Percentiles rank a stretch among this genome's conserved stretches.
These are phyloP conservation scores for Adansonia digitata DNA, from an alignment of 345 rosid genomes.

Conservation along the genomic window DNA sequence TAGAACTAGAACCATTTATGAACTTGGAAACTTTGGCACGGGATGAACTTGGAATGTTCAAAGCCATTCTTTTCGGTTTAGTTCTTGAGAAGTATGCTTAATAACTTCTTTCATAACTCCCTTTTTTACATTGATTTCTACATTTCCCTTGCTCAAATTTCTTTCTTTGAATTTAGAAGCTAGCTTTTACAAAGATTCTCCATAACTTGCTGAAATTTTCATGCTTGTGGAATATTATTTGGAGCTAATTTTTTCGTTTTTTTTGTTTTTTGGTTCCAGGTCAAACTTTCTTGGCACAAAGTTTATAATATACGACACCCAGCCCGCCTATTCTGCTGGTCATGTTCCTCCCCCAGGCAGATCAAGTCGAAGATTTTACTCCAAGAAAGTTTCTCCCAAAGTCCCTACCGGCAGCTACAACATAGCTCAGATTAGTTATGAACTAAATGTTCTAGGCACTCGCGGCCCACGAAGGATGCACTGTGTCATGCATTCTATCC, in stretches of 20 bases:
- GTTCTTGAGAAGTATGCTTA: background rate
- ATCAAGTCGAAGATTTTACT: constrained; percentile 52
- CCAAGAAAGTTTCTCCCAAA: constrained; percentile 59
- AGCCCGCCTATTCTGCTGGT: constrained; percentile 32
- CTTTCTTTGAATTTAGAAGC: background rate
- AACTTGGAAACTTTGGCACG: background rate
- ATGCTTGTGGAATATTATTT: background rate
- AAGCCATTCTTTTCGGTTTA: background rate
- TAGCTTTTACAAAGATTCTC: background rate
- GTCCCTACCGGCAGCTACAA: constrained; percentile 55
- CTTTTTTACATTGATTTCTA: background rate
- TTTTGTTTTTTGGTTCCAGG: constrained; percentile 30
- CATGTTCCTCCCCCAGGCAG: constrained; percentile 29
- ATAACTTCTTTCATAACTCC: background rate
- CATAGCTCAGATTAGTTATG: constrained; percentile 49
- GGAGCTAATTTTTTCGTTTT: background rate
- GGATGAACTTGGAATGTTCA: background rate
- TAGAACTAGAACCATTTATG: background rate
- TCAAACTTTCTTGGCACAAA: constrained; percentile 68
- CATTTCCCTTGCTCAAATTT: background rate
- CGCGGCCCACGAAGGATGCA: constrained; percentile 63
- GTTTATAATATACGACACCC: constrained; percentile 55
- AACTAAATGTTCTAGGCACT: constrained; percentile 56
- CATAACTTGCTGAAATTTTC: background rate
- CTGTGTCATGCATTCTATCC: constrained; percentile 59